phyloP scores from a whole-genome alignment of 78 protist genomes.

The Planoprotostelium fungivorum region DNA sequence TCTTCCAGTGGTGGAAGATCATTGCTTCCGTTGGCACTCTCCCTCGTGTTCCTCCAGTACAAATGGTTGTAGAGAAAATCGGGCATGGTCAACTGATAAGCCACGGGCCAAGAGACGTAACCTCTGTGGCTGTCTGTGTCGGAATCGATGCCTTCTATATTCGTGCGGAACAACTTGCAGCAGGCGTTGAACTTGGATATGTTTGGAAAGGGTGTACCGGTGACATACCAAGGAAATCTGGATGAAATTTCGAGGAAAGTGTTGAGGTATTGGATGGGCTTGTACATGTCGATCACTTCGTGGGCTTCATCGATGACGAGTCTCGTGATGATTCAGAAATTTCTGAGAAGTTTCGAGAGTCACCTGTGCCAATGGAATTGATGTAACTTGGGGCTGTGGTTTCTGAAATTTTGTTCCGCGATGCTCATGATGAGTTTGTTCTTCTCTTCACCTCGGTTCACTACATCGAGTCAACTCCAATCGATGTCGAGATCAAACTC shows the following conservation, averaged over 20 bases:
- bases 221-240: neutral
- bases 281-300: neutral
- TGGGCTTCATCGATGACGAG: constrained; percentile 11
- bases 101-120: neutral
- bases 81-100: neutral
- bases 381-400: too few relatives aligned
- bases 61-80: neutral
- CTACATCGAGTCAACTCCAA: too few relatives aligned
- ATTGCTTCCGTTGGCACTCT: neutral
- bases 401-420: too few relatives aligned
- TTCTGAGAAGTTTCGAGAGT: neutral
- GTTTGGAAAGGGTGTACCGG: constrained; percentile 10
- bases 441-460: too few relatives aligned
- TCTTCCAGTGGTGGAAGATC: neutral
- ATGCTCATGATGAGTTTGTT: too few relatives aligned
- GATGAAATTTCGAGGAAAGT: neutral
- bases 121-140: too few relatives aligned
- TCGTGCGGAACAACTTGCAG: too few relatives aligned
- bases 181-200: too few relatives aligned
- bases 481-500: too few relatives aligned
- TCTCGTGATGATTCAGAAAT: neutral
- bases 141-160: too few relatives aligned
- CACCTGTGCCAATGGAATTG: too few relatives aligned
- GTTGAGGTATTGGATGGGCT: neutral
- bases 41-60: constrained; percentile 15